Evolutionary conservation across 257 asterid species (phyloP), one percentile per base, ranked within the genome.

Genomic region (Nicotiana tomentosiformis): DNA sequence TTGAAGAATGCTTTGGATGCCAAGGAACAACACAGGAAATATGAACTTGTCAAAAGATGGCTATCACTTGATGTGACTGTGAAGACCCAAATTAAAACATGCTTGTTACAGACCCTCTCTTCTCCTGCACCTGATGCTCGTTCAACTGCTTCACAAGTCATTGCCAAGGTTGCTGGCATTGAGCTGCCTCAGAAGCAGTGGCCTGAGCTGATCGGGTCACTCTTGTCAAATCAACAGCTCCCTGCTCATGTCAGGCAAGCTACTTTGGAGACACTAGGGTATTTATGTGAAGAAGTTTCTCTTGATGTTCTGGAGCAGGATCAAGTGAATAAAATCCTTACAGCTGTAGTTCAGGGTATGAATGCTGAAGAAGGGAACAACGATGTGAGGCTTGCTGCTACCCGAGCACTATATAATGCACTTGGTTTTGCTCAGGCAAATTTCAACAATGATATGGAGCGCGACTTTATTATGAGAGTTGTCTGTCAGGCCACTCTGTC

Each of bases 331-430:
- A 92, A 90, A 82, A 92, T 93, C 69, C 95, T 93, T 17, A 93
- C 97, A 5, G 93, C 96, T 69, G 97, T 93, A 65, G 93, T 91
- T 70, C 97, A 93, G 85, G 93, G 96, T 77, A 93, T 93, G 96
- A 92, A 88, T 91, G 96, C 92, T 49, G 90, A 81, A 78, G 96
- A 91, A 86, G 88, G 66, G 66, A 93, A 82, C 76, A 83, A 81
- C 39, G 93, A 93, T 78, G 96, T 93, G 68, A 89, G 94, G 64
- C 93, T 93, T 87, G 91, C 97, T 7, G 95, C 97, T 39, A 90
- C 93, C 46, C 84, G 93, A 82, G 93, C 97, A 37, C 72, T 93
- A 77, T 89, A 93, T 78, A 91, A 93, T 77, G 97, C 97, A 80
- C 92, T 93, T 82, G 93, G 93, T 11, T 93, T 93, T 87, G 92